Percentiles rank a stretch among this genome's conserved stretches.
These are phyloP conservation scores for Rhodomyrtus tomentosa DNA, from an alignment of 345 rosid genomes.

Conservation along the genomic window DNA sequence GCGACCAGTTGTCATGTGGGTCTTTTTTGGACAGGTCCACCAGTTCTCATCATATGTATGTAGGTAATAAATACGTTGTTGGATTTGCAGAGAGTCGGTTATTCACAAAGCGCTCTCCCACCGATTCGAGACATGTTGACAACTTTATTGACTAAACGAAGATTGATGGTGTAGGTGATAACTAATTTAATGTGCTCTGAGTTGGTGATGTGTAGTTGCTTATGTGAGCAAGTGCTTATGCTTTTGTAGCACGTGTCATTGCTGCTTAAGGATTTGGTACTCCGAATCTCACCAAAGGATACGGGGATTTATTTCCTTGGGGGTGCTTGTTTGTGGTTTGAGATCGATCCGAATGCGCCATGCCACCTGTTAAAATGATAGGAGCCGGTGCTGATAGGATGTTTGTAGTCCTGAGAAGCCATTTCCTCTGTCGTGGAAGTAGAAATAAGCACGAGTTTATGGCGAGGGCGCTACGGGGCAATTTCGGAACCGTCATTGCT, in stretches of 20 bases:
- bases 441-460: neutral
- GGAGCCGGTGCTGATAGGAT: neutral
- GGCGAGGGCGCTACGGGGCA: neutral
- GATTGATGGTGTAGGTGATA: neutral
- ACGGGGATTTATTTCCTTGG: neutral
- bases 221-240: neutral
- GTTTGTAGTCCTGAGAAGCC: neutral
- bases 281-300: neutral
- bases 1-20: neutral
- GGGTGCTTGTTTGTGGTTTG: neutral
- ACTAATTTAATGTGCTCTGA: neutral
- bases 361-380: neutral
- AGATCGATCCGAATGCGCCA: neutral
- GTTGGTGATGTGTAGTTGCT: neutral
- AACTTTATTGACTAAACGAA: neutral
- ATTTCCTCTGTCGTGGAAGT: neutral
- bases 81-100: neutral
- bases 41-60: neutral
- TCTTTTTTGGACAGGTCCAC: neutral
- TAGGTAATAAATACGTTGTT: neutral
- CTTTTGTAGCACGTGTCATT: neutral
- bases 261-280: neutral
- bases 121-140: neutral
- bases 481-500: neutral
- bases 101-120: neutral